Evolutionary conservation across 768 basidiomycete genomes (phyloP), one percentile per base, ranked within the genome.

Genomic region (Tylopilus vinaceipallidus): DNA sequence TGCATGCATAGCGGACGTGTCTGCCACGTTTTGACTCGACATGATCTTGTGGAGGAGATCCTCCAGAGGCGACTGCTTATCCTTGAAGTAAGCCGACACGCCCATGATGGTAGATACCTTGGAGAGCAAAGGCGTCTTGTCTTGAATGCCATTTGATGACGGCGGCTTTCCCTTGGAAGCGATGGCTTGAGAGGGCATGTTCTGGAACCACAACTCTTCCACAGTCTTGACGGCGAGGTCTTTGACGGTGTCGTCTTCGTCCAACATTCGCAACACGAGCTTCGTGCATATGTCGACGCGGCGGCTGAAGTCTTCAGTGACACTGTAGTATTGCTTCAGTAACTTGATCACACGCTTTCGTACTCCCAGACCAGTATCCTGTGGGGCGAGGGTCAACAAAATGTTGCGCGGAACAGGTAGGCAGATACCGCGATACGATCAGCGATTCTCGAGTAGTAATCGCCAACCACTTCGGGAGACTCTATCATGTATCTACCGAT

Each of bases 401-500:
- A 2, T n/a, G 12, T 23, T 22, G 19, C 11, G 1, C 44, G 29
- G 35, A 17, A 22, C 16, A 26, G 17, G 14, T n/a, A 32, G 17
- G 27, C 1, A 71, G 82, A 65, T 69, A 97, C 95, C 33, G 90
- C 88, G 56, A 97, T 91, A 5, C 97, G 86, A 52, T 92, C 89
- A 2, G 89, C 83, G 45, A 99, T 90, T 65, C 84, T 84, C 40
- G 79, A 75, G 60, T 95, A 95, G 70, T 98, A 98, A 58, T 94
- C 84, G 4, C 81, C 80, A 0, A 90, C 91, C n/a, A 98, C 84
- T 47, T 85, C 84, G 0, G 92, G 91, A 0, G 86, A 84, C 53
- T 92, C 87, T 30, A 94, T 82, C 75, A 98, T 86, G 61, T 98
- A 95, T 71, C 93, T 95, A n/a, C 97, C 97, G 49, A 98, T 91